Evolutionary conservation across 768 basidiomycete genomes (phyloP).

Genomic region (Boletus subcaerulescens): DNA sequence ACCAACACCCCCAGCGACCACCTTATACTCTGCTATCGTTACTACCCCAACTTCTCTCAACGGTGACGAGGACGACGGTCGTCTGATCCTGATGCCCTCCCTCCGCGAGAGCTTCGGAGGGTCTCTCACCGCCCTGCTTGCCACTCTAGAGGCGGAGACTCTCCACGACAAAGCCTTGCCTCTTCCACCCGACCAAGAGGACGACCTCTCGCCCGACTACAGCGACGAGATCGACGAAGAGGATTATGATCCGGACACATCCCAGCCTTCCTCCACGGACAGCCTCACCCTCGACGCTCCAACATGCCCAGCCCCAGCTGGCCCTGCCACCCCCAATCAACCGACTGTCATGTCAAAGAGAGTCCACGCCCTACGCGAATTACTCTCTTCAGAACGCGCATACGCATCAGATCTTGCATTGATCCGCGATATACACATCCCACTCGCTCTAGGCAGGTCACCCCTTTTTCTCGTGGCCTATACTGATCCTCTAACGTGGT

Average conservation of each 20-base stretch:
- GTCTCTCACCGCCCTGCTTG: constrained; percentile 31
- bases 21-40: background rate
- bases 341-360: constrained; percentile 56
- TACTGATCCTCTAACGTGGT: constrained; percentile 10
- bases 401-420: constrained; percentile 83
- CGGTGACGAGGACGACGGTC: constrained; percentile 15
- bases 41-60: background rate
- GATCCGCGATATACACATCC: constrained; percentile 75
- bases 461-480: constrained; percentile 2
- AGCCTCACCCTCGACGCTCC: constrained; percentile 22
- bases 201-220: constrained; percentile 20
- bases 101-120: constrained; percentile 32
- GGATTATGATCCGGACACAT: constrained; percentile 26
- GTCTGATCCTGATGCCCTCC: constrained; percentile 27
- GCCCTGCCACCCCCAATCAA: constrained; percentile 27
- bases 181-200: constrained; percentile 27
- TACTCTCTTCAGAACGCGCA: constrained; percentile 75
- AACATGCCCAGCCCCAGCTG: constrained; percentile 1
- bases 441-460: constrained; percentile 67
- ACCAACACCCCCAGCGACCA: constrained; percentile 9
- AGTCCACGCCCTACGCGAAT: constrained; percentile 71
- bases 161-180: constrained; percentile 32
- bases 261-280: constrained; percentile 26
- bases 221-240: constrained; percentile 26
- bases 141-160: constrained; percentile 28